Conservation (phyloP, 345 rosid genomes). For the Heritiera littoralis region DNA sequence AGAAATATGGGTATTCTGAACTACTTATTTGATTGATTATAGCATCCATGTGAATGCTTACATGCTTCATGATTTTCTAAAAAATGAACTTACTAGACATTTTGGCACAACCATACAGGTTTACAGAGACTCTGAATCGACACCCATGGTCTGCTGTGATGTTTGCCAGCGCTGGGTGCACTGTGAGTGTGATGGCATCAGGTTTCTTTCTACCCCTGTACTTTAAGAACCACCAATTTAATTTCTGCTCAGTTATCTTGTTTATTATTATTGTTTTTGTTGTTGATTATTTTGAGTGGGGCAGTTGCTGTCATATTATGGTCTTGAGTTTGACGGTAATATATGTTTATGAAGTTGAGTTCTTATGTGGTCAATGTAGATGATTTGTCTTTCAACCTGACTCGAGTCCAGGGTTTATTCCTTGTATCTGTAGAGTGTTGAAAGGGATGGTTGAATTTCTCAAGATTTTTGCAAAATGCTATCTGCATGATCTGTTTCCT, state of each 20-base stretch:
- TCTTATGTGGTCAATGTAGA: neutral
- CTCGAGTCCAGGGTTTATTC: neutral
- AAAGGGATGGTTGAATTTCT: slow-evolving; percentile 12
- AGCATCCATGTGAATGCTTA: neutral
- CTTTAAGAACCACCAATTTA: neutral
- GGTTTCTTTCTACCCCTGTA: slow-evolving; percentile 49
- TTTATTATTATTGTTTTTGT: neutral
- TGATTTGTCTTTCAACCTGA: neutral
- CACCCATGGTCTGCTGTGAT: slow-evolving; percentile 99
- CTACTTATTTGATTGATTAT: neutral
- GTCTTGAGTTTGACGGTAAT: neutral
- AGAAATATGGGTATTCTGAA: neutral
- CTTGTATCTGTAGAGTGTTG: neutral
- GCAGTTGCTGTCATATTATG: neutral
- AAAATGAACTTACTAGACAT: slow-evolving; percentile 3
- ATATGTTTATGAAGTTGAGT: neutral
- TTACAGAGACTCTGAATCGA: slow-evolving; percentile 95
- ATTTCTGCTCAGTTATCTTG: neutral
- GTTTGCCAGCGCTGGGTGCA: slow-evolving; percentile 99
- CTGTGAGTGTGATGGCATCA: slow-evolving; percentile 94
- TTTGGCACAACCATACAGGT: slow-evolving; percentile 50
- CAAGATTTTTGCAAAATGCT: neutral
- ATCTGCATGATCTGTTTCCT: slow-evolving; percentile 5
- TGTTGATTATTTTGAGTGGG: neutral
- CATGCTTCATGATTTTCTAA: neutral